These are phyloP conservation scores for Usnea hakonensis DNA, from an alignment of 495 filamentous ascomycete species.

Conservation along the genomic window DNA sequence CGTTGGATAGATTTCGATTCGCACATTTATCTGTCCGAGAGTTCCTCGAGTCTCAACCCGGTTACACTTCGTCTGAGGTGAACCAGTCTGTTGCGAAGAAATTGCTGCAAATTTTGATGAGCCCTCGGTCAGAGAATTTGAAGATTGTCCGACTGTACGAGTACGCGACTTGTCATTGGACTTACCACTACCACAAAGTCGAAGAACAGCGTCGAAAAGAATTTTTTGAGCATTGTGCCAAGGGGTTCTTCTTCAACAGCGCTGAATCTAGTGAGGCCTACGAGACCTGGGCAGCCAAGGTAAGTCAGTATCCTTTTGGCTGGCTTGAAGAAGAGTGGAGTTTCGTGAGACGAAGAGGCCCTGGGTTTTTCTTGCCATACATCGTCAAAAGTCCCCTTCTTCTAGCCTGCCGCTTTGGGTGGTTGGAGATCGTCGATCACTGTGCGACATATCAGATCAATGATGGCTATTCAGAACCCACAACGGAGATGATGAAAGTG, in stretches of 20 bases:
- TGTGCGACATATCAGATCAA: neutral
- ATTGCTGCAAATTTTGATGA: neutral
- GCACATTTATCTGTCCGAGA: conserved; percentile 26
- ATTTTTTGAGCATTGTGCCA: neutral
- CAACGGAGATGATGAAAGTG: neutral
- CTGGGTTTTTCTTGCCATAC: too few relatives aligned
- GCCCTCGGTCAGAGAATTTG: neutral
- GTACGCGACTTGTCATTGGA: neutral
- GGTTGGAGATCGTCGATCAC: neutral
- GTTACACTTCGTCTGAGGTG: neutral
- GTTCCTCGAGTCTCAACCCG: conserved; percentile 5
- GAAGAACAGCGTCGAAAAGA: neutral
- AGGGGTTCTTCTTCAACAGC: neutral
- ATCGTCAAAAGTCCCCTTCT: neutral
- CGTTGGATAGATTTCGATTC: conserved; percentile 22
- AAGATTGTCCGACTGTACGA: too few relatives aligned
- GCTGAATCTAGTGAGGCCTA: neutral
- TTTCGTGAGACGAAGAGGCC: too few relatives aligned
- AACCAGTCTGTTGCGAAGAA: neutral
- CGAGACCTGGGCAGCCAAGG: neutral
- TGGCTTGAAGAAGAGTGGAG: too few relatives aligned
- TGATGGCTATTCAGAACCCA: too few relatives aligned
- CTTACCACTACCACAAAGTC: neutral
- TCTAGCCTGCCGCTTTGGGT: neutral
- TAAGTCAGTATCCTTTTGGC: too few relatives aligned